Evolutionary conservation across 2,329 filamentous ascomycete species (phyloP).

Genomic region (Microdochium bolleyi): DNA sequence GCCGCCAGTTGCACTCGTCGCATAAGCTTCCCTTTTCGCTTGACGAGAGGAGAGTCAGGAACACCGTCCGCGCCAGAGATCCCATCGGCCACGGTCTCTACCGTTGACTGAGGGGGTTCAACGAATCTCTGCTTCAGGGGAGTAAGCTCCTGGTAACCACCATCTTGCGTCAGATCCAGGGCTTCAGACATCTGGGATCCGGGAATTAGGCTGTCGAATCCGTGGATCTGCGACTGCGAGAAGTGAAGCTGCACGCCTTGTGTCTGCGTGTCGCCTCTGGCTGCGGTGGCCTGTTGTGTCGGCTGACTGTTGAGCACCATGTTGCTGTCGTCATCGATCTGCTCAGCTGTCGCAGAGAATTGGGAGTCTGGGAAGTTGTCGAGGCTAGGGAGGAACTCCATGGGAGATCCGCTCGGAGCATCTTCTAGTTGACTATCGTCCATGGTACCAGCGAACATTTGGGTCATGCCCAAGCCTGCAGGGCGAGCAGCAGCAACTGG

Average conservation of each 20-base stretch:
- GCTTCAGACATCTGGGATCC: conserved; percentile 60
- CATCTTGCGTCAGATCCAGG: conserved; percentile 74
- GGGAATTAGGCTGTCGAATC: conserved; percentile 47
- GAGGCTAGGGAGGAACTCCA: conserved; percentile 47
- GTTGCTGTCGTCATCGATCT: conserved; percentile 34
- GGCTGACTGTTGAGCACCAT: conserved; percentile 40
- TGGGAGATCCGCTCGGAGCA: conserved; percentile 26
- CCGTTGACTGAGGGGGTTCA: conserved; percentile 57
- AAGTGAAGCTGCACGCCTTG: conserved; percentile 46
- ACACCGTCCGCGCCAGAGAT: conserved; percentile 25
- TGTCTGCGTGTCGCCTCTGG: conserved; percentile 30
- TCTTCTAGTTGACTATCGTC: conserved; percentile 46
- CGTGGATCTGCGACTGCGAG: conserved; percentile 52
- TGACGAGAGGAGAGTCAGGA: conserved; percentile 58
- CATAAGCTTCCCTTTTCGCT: conserved; percentile 46
- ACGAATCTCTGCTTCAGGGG: conserved; percentile 63
- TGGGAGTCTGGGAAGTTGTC: conserved; percentile 50
- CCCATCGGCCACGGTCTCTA: conserved; percentile 58
- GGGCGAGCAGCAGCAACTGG: conserved; percentile 44
- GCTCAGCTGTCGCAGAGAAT: conserved; percentile 53
- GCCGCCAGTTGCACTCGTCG: conserved; percentile 11
- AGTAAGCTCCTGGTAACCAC: conserved; percentile 65
- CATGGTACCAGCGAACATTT: conserved; percentile 88
- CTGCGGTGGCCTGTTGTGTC: conserved; percentile 27
- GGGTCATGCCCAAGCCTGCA: conserved; percentile 68